Base-by-base conservation (phyloP, 2,329 filamentous ascomycete genomes). In the Westerdykella sp. region DNA sequence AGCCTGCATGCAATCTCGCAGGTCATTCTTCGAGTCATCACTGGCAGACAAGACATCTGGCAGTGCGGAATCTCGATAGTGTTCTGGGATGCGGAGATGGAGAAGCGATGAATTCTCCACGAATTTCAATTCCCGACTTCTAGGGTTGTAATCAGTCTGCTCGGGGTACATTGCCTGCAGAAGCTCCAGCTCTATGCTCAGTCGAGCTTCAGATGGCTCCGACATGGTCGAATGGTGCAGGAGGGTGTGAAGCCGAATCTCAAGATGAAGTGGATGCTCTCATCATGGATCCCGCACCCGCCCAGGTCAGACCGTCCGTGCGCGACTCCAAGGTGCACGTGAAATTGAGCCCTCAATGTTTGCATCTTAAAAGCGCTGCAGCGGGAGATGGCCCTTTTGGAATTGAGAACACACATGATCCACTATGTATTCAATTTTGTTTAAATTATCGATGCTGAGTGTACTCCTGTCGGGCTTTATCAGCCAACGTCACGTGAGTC, bases 121-220 rank as follows among this genome's bases (percentile, higher is more conserved):
- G 51, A 67, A 73, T 37, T 53, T 66, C 11, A 73, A 47, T 40
- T 72, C 69, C 38, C 62, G 61, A 25, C 57, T 55, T 45, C 59
- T 64, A 1, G 46, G 16, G 15, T 53, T 41, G 52, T 60, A 70
- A 16, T 49, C 51, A 22, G 69, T 49, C 50, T 72, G 66, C 5
- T 64, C 60, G 4, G 69, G 70, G 44, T 71, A 73, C 62, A 73
- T 73, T 13, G 69, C 63, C 34, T 65, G 46, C n/a, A 73, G 59
- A 11, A 73, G 66, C 37, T 64, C 58, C 23, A 73, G 43, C 49
- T 73, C 70, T 13, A 49, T 57, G 22, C 53, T 46, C 7, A 71
- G 55, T 18, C 62, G 60, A 31, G 36, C 40, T 10, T 42, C 37
- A 28, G 41, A 35, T 4, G 36, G 18, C 14, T 43, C 14, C 40